These are phyloP conservation scores for Chrysanthemum makinoi DNA, from an alignment of 129 eudicot genomes.

Conservation along the genomic window DNA sequence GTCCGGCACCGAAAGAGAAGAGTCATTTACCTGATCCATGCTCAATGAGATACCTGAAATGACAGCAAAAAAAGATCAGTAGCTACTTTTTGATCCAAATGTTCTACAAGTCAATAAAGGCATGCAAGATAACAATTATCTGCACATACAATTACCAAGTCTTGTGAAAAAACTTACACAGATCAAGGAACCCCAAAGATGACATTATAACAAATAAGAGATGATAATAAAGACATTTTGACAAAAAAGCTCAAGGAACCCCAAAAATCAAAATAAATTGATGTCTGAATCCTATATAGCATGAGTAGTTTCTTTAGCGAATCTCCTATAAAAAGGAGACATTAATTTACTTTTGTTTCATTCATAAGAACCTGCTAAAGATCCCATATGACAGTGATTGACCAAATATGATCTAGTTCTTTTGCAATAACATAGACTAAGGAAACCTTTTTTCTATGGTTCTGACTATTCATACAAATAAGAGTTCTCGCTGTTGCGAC, in stretches of 20 bases:
- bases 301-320: too few species aligned
- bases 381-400: too few species aligned
- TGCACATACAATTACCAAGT: background rate
- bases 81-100: background rate
- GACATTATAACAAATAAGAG: background rate
- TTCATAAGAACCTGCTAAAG: too few species aligned
- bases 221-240: too few species aligned
- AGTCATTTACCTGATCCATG: slow-evolving; percentile 57
- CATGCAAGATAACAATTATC: background rate
- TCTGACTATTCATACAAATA: too few species aligned
- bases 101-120: background rate
- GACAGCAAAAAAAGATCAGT: slow-evolving; percentile 18
- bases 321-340: background rate
- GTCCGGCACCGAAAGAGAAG: background rate
- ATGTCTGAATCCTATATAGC: too few species aligned
- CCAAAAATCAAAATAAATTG: background rate
- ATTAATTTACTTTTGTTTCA: too few species aligned
- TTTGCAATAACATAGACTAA: too few species aligned
- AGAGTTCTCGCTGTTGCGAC: too few species aligned
- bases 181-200: background rate
- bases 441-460: too few species aligned
- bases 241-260: background rate
- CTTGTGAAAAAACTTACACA: background rate
- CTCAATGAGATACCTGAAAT: slow-evolving; percentile 61
- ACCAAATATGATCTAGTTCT: too few species aligned